Base-by-base conservation (phyloP, 768 basidiomycete genomes). In the Auriscalpium vulgare region DNA sequence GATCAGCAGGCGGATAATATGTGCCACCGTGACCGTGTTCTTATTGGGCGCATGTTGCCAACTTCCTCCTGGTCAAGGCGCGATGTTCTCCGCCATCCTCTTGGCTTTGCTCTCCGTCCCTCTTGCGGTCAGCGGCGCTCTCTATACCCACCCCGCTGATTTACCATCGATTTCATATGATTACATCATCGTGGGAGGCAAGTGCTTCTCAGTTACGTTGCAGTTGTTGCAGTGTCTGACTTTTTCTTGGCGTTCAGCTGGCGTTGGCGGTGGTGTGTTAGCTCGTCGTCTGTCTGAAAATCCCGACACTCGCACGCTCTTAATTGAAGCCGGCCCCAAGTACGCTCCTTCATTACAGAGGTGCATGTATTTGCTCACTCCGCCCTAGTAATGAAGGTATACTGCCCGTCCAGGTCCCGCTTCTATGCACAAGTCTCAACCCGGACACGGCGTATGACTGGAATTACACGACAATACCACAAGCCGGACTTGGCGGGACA, bases 391-490 rank as follows among this genome's bases (percentile, higher is more conserved):
- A 58, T 37, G 52, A 44, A 29, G 63, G 59, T 2, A 56, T 60
- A 6, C 40, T 60, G n/a, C 43, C 43, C 0, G 40, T 62, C 8
- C 59, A 65, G 29, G 59, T 61, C 6, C 65, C 65, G 5, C 58
- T 56, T 47, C 53, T 62, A 17, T 58, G 57, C 19, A 35, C 45
- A 4, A 49, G 55, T 3, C 55, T 63, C 11, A 37, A 51, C 21
- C 63, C 64, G 5, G 57, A 56, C 19, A 63, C 63, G 2, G 35
- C 58, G 1, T 55, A 59, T 47, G 58, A 60, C 56, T 69, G 68
- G 68, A 68, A 69, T 56, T 69, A 64, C 49, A 66, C 64, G 21
- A 68, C 63, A 2, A 53, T 54, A 3, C 58, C 67, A 1, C 68
- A 69, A 50, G 3, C 56, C 1, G 59, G 56, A 3, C 57, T 66